Conservation (phyloP, 176 grass and related monocot genomes). For the Oryza glumipatula region DNA sequence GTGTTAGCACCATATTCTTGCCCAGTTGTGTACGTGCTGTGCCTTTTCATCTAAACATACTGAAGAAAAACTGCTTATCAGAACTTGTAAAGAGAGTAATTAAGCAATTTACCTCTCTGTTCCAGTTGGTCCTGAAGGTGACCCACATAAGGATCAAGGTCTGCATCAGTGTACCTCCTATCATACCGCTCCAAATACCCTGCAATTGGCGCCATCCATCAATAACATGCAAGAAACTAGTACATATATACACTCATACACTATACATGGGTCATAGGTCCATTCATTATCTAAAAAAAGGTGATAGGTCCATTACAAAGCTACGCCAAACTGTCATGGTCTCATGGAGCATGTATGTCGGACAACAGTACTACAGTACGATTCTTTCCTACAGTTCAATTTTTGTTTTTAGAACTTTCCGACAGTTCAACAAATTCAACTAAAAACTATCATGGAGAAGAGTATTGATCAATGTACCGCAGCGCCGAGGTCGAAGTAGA, state of each 20-base stretch:
- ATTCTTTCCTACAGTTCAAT: too few species aligned
- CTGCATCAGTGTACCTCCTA: slow-evolving; percentile 79
- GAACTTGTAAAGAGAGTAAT: neutral
- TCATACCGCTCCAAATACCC: slow-evolving; percentile 87
- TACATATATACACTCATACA: too few species aligned
- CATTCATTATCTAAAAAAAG: too few species aligned
- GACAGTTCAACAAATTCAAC: too few species aligned
- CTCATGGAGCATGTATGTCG: too few species aligned
- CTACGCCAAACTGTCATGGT: too few species aligned
- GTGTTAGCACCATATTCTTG: neutral
- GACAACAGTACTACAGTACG: too few species aligned
- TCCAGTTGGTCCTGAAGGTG: slow-evolving; percentile 74
- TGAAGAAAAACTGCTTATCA: neutral
- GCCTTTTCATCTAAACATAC: neutral
- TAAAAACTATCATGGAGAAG: neutral
- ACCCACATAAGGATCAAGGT: slow-evolving; percentile 72
- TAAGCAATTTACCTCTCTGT: slow-evolving; percentile 58
- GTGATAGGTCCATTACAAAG: too few species aligned
- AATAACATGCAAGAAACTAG: too few species aligned
- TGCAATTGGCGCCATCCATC: slow-evolving; percentile 5
- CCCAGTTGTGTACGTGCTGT: neutral
- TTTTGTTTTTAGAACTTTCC: too few species aligned
- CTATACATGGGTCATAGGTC: too few species aligned
- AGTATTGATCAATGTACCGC: neutral
- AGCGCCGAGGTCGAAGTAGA: slow-evolving; percentile 51